These are phyloP conservation scores for Venturia carpophila DNA, from an alignment of 2,329 filamentous ascomycete species.

Conservation along the genomic window DNA sequence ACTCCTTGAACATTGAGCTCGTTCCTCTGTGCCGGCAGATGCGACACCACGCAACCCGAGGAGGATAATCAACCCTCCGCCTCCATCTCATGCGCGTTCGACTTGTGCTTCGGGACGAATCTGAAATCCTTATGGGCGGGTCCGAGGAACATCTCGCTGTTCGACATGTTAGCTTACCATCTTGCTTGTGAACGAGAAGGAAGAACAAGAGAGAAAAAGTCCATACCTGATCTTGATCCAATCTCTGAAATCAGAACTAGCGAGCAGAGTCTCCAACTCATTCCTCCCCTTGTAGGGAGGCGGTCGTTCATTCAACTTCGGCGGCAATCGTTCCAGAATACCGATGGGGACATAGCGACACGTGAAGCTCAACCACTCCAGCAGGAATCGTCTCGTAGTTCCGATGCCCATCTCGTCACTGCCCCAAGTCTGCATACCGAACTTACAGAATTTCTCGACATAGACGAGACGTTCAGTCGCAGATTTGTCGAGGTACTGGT, in stretches of 20 bases:
- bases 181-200: neutral
- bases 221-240: constrained; percentile 96
- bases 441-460: constrained; percentile 81
- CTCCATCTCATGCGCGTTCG: constrained; percentile 65
- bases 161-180: neutral
- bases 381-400: constrained; percentile 80
- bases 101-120: constrained; percentile 97
- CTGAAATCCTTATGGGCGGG: constrained; percentile 83
- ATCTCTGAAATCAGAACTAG: constrained; percentile 85
- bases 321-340: constrained; percentile 78
- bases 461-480: constrained; percentile 77
- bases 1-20: neutral
- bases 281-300: constrained; percentile 76
- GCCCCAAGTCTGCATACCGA: constrained; percentile 90
- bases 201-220: constrained; percentile 3
- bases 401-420: constrained; percentile 91
- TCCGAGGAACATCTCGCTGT: constrained; percentile 93
- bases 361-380: constrained; percentile 93
- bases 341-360: constrained; percentile 88
- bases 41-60: neutral
- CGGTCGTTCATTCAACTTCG: constrained; percentile 80
- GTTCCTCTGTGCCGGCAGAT: neutral
- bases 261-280: constrained; percentile 88
- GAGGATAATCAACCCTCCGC: neutral
- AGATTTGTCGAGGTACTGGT: constrained; percentile 93